These are phyloP conservation scores for Coffea humblotiana DNA, from an alignment of 305 asterid species.

Conservation along the genomic window DNA sequence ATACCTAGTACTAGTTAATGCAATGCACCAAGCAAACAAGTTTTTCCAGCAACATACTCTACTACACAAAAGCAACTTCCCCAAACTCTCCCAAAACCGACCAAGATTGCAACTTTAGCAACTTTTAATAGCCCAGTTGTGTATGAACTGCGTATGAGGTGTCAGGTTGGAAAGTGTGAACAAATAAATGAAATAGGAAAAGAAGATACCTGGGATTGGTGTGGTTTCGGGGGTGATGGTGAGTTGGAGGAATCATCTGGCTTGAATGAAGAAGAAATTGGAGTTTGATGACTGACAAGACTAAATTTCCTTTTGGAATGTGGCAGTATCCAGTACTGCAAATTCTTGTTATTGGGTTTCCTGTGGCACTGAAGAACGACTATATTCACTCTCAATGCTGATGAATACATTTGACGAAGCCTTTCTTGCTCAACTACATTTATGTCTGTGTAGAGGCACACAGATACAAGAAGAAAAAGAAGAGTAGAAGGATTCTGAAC, in stretches of 20 bases:
- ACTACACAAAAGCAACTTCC: background rate
- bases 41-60: background rate
- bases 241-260: constrained; percentile 38
- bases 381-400: constrained; percentile 37
- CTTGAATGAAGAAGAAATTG: constrained; percentile 47
- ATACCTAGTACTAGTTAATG: background rate
- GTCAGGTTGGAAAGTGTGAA: background rate
- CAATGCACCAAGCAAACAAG: background rate
- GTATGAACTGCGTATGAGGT: background rate
- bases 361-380: constrained; percentile 51
- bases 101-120: background rate
- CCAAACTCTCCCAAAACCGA: background rate
- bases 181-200: background rate
- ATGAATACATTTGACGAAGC: constrained; percentile 41
- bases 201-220: constrained; percentile 44
- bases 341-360: constrained; percentile 42
- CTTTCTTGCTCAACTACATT: constrained; percentile 32
- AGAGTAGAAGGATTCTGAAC: background rate
- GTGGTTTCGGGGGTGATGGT: constrained; percentile 37
- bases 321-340: constrained; percentile 45
- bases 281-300: constrained; percentile 29
- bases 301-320: constrained; percentile 39
- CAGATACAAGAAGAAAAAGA: background rate
- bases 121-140: background rate
- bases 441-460: background rate